A percentile compares a stretch with the other conserved stretches of the same genome.
Conservation (phyloP, 805 yeast species). For the Wickerhamiella allomyrinae region DNA sequence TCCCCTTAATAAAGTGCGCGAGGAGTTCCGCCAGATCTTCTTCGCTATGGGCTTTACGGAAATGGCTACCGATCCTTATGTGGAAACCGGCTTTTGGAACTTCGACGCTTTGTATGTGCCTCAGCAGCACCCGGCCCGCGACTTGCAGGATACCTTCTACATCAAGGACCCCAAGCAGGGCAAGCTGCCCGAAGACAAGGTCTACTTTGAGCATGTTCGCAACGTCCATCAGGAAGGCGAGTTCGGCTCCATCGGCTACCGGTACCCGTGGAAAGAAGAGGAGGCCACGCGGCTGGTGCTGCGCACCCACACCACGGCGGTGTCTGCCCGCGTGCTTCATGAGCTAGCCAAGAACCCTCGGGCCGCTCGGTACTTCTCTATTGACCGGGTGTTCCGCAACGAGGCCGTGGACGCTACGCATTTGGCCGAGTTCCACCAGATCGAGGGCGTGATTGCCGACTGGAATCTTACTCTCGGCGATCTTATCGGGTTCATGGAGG, state of each 20-base stretch:
- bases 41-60: conserved; percentile 96
- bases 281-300: conserved; percentile 85
- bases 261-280: conserved; percentile 91
- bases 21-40: conserved; percentile 95
- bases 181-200: conserved; percentile 65
- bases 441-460: conserved; percentile 97
- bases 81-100: conserved; percentile 98
- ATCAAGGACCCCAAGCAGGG: conserved; percentile 83
- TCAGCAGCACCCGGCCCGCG: conserved; percentile 99
- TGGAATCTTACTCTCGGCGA: conserved; percentile 90
- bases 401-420: conserved; percentile 99
- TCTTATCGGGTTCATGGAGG: conserved; percentile 95
- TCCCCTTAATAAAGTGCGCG: conserved; percentile 91
- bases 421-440: conserved; percentile 98
- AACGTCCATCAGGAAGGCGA: conserved; percentile 81
- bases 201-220: conserved; percentile 64
- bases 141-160: conserved; percentile 95
- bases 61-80: conserved; percentile 98
- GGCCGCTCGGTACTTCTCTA: conserved; percentile 85
- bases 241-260: conserved; percentile 91
- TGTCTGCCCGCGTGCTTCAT: conserved; percentile 78
- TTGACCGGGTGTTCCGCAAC: conserved; percentile 97
- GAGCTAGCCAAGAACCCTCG: conserved; percentile 62
- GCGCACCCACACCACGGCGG: conserved; percentile 96
- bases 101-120: conserved; percentile 94